Percentiles rank a stretch among this genome's conserved stretches.
Evolutionary conservation across 345 rosid species (phyloP).

Genomic region (Mangifera indica): DNA sequence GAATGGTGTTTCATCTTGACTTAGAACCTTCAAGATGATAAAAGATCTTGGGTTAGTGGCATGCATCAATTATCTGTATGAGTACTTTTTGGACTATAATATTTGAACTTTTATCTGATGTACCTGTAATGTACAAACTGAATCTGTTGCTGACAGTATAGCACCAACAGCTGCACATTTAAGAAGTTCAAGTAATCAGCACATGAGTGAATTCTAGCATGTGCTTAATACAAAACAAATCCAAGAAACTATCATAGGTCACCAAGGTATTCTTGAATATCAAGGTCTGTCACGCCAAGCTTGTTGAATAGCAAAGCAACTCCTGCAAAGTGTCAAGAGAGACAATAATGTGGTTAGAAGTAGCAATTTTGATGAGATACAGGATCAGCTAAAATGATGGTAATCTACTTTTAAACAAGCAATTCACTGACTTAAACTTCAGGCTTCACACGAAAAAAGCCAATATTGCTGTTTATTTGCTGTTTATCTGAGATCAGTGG

Average conservation of each 20-base stretch:
- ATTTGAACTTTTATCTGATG: neutral
- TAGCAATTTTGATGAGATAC: neutral
- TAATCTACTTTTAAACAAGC: neutral
- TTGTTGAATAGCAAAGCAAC: slow-evolving; percentile 39
- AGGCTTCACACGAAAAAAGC: neutral
- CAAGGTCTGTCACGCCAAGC: slow-evolving; percentile 44
- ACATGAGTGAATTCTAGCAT: slow-evolving; percentile 6
- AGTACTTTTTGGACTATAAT: neutral
- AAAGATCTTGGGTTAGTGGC: slow-evolving; percentile 4
- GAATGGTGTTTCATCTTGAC: slow-evolving; percentile 77
- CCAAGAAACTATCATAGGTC: neutral
- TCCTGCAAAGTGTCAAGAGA: slow-evolving; percentile 33
- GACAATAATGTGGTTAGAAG: slow-evolving; percentile 9
- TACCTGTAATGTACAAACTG: slow-evolving; percentile 82
- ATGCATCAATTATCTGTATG: neutral
- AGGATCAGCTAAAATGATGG: neutral
- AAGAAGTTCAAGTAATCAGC: slow-evolving; percentile 16
- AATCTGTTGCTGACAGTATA: slow-evolving; percentile 72
- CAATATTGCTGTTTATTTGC: neutral
- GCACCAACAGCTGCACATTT: slow-evolving; percentile 60
- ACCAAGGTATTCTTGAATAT: slow-evolving; percentile 53
- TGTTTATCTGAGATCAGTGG: neutral
- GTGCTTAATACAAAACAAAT: neutral
- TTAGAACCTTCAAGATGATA: slow-evolving; percentile 48
- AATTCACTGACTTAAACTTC: neutral